phyloP scores from a whole-genome alignment of 2,329 filamentous ascomycete genomes.

The Penicillium freii region DNA sequence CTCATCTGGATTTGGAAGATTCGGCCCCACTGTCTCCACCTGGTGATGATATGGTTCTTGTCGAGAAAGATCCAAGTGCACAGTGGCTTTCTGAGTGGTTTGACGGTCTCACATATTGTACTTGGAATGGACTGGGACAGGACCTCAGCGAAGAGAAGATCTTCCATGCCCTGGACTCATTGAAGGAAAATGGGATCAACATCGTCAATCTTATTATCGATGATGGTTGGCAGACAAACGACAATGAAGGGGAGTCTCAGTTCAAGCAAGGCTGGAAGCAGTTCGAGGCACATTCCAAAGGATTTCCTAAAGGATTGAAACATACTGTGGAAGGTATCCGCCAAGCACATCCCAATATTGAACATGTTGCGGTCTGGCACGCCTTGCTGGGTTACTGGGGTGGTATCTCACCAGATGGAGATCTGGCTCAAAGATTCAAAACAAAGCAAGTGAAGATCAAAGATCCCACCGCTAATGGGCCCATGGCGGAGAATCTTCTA shows the following conservation, averaged over 20 bases:
- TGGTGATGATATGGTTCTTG: conserved; percentile 44
- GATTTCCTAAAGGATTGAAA: conserved; percentile 79
- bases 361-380: conserved; percentile 92
- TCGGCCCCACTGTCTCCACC: conserved; percentile 31
- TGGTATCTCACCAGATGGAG: conserved; percentile 71
- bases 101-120: conserved; percentile 91
- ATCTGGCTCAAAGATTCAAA: conserved; percentile 74
- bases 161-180: conserved; percentile 66
- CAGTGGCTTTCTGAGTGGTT: conserved; percentile 84
- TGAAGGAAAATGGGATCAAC: conserved; percentile 70
- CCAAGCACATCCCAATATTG: conserved; percentile 66
- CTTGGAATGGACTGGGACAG: conserved; percentile 92
- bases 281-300: conserved; percentile 78
- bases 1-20: conserved; percentile 15
- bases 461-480: conserved; percentile 53
- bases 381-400: conserved; percentile 88
- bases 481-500: conserved; percentile 25
- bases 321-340: conserved; percentile 68
- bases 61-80: conserved; percentile 41
- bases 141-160: conserved; percentile 78
- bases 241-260: conserved; percentile 54
- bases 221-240: conserved; percentile 89
- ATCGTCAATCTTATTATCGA: conserved; percentile 90
- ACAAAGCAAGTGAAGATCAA: conserved; percentile 61
- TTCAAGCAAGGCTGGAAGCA: conserved; percentile 64